Evolutionary conservation across 768 basidiomycete genomes (phyloP).

Genomic region (Cubamyces sp.): DNA sequence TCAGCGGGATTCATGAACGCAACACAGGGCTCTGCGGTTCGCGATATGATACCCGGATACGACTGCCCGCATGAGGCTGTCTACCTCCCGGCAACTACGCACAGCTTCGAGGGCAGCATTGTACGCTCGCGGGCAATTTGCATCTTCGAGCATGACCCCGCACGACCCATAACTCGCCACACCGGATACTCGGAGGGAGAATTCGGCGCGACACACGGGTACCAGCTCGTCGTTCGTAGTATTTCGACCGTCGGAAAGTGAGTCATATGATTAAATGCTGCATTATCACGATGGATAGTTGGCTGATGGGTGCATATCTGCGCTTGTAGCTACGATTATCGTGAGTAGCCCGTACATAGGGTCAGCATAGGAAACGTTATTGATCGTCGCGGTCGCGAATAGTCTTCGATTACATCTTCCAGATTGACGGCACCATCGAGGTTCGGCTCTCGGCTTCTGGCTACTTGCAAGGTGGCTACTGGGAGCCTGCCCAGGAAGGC

Average conservation of each 20-base stretch:
- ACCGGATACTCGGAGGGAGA: conserved; percentile 56
- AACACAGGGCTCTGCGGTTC: conserved; percentile 46
- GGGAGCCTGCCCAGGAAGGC: conserved; percentile 49
- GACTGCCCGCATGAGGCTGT: conserved; percentile 68
- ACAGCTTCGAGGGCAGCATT: conserved; percentile 47
- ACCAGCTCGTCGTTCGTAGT: conserved; percentile 58
- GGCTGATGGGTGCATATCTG: neutral
- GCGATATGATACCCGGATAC: conserved; percentile 67
- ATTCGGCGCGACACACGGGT: conserved; percentile 64
- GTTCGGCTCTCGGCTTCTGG: conserved; percentile 70
- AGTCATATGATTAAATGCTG: conserved; percentile 29
- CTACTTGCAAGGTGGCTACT: conserved; percentile 68
- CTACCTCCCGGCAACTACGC: conserved; percentile 61
- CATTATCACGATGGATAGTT: neutral
- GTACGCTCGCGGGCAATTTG: conserved; percentile 61
- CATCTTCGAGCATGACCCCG: conserved; percentile 65
- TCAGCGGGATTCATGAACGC: neutral
- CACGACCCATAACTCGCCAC: conserved; percentile 61
- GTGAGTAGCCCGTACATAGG: conserved; percentile 38
- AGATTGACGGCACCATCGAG: conserved; percentile 69
- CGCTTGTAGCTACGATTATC: conserved; percentile 52
- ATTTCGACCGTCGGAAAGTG: conserved; percentile 68
- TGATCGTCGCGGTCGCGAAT: neutral
- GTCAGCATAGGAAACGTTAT: neutral
- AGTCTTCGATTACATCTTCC: conserved; percentile 68